Evolutionary conservation across 352 stramenopile species (phyloP), one percentile per base, ranked within the genome.

Genomic region (Globisporangium canariense): DNA sequence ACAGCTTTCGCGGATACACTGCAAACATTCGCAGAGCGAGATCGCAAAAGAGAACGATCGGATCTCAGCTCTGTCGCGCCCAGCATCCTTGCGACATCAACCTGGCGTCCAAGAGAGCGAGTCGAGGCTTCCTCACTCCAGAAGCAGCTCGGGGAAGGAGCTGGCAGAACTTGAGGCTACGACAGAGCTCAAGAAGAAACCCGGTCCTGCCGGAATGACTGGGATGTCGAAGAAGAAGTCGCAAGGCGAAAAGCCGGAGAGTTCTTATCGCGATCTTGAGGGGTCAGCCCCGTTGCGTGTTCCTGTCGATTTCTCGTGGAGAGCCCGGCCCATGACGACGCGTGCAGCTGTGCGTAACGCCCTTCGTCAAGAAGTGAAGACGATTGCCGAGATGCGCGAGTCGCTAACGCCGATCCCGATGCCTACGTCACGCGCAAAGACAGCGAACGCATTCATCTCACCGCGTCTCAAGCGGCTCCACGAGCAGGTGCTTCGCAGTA

Each of bases 261-360:
- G 25, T n/a, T 20, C 40, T 16, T 57, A 40, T 25, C 16, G 7
- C 0, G n/a, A 49, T 7, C 20, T 57, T 14, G 45, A 36, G 9
- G 32, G 38, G 1, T n/a, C 49, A 6, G 32, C 2, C 16, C 25
- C 47, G 30, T 4, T 43, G 28, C 49, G 25, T 8, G 40, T 58
- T 30, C 47, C 49, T 11, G n/a, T 47, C 13, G 38, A 45, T 7
- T 78, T 78, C 40, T 78, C 67, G 13, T 90, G 77, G 77, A 77
- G 74, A 64, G 69, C 76, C 2, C 77, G 78, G 0, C 78, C 80
- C 1, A 59, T 89, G 46, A 68, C 75, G 3, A 88, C 82, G 1
- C 73, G 82, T 10, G 64, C 71, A n/a, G 75, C 82, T 0, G 67
- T 91, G 38, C 73, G 80, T 8, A 88, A 78, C 20, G 80, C 80